Base-by-base conservation (phyloP, 2,329 filamentous ascomycete species). In the Akanthomyces lecanii region DNA sequence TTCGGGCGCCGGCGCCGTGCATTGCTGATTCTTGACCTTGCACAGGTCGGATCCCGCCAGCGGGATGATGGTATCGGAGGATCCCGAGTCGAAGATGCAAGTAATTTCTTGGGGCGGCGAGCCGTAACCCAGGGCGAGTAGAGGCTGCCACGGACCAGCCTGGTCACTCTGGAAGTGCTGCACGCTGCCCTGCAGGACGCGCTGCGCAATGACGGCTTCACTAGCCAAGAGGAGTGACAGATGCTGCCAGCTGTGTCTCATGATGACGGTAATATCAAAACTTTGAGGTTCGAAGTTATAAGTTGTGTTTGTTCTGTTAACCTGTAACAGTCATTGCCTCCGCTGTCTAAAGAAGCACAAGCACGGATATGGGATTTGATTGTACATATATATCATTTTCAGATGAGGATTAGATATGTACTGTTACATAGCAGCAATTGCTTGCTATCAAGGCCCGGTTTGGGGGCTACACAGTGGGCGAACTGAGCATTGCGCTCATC, bases 81-180 rank as follows among this genome's bases (percentile, higher is more conserved):
- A 54, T 25, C 59, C 59, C 3, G 59, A 44, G 59, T 61, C 59
- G 42, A 61, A 54, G 30, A 61, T 61, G 28, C 59, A 50, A 14
- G 51, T 54, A 30, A 61, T 61, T 8, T 52, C 42, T 28, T 61
- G 59, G 18, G 59, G 38, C 7, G 50, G 50, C 8, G 50, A 36
- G 40, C 59, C 59, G 16, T 48, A 61, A 21, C 50, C 59, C 14
- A 61, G 25, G 11, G 50, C 2, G 25, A 61, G 40, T 10, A 61
- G 50, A 10, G 59, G 59, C 30, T 61, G 59, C 48, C 48, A 61
- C 6, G 59, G 50, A 5, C 59, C 59, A 18, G 59, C 30, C 1
- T 30, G 5, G 3, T 38, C 10, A 40, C 59, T 55, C 42, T 61
- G 50, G 23, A 61, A 61, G 30, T 61, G 59, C 50, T 61, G 59